Evolutionary conservation across 2,329 filamentous ascomycete species (phyloP), one percentile per base, ranked within the genome.

Genomic region (Pezicula radicicola): DNA sequence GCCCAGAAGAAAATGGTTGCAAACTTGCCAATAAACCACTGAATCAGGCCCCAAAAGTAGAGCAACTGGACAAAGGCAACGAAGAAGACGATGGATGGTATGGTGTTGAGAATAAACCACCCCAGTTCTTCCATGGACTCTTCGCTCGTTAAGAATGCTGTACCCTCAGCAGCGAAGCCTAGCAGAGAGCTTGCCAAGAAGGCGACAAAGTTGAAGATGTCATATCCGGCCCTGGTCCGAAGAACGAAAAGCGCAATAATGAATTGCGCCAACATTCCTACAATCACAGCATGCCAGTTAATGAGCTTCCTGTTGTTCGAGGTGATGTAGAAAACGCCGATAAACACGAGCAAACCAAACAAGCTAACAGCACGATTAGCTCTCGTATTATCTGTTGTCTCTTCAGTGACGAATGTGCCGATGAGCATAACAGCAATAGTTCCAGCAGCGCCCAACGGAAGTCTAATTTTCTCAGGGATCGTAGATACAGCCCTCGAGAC

Each of bases 71-170:
- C 90, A n/a, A 96, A 77, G 1, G 91, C 84, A 53, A 96, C 88
- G 82, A 97, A 96, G 83, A 96, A 97, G 74, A 96, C 90, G 71
- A 97, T 95, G 63, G 92, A 85, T 0, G 92, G 91, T n/a, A 95
- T 79, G 56, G 96, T 91, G 46, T 78, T 75, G 46, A 87, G 78
- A 57, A 96, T 77, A 80, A 96, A 96, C 80, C 80, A 91, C 4
- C 63, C 60, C 1, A 77, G 63, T 3, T 70, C 35, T 33, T 8
- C 16, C 3, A 74, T 65, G 6, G 76, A 74, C 7, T 69, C 67
- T 0, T 61, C 49, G 13, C 74, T 72, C 0, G 84, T 87, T 60
- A 97, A 70, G 75, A 96, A 97, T 0, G 69, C 67, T 0, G 89
- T 82, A 67, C 92, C 92, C 30, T 89, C 68, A 16, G 75, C 73